Base-by-base conservation (phyloP, 2,329 filamentous ascomycete species). In the Leptodontidium sp. region DNA sequence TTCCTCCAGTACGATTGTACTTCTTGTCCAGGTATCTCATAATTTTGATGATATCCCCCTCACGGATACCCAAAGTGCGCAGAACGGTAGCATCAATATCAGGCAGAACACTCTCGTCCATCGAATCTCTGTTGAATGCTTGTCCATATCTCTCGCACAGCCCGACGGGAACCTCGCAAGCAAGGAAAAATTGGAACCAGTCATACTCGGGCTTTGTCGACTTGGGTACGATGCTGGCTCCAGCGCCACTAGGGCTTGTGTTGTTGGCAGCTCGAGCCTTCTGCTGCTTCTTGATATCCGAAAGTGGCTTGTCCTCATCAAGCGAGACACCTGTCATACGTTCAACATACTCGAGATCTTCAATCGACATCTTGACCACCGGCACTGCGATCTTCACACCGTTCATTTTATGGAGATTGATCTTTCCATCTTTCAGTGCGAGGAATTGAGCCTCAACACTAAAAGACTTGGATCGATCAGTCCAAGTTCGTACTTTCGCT, bases 131-230 rank as follows among this genome's bases (percentile, higher is more conserved):
- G 59, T 88, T 81, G 78, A 99, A 99, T 1, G 93, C 93, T 77
- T 94, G 92, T 1, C 94, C 91, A 78, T 99, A 99, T 65, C 96
- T 88, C 81, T 98, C 95, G 80, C 96, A 99, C 57, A 97, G 90
- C 68, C 97, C 93, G 61, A 95, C 93, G 55, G 94, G 91, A 75
- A 98, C 93, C 58, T 97, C 95, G 79, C 94, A 97, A 71, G 90
- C 90, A 50, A 99, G 83, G 85, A 99, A 99, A 83, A 99, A 98
- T 78, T 98, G 94, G 77, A 99, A 99, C 96, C 96, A 99, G 79
- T 99, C 96, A 79, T 98, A 97, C 59, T 96, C 91, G 0, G 91
- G 85, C 79, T 90, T 91, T 76, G 45, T 59, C 61, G 86, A 84
- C 26, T 82, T 79, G 58, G 84, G 82, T 72, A 91, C 86, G 40